Evolutionary conservation across 2,329 filamentous ascomycete genomes (phyloP).

Genomic region (Dactylellina drechsleri): DNA sequence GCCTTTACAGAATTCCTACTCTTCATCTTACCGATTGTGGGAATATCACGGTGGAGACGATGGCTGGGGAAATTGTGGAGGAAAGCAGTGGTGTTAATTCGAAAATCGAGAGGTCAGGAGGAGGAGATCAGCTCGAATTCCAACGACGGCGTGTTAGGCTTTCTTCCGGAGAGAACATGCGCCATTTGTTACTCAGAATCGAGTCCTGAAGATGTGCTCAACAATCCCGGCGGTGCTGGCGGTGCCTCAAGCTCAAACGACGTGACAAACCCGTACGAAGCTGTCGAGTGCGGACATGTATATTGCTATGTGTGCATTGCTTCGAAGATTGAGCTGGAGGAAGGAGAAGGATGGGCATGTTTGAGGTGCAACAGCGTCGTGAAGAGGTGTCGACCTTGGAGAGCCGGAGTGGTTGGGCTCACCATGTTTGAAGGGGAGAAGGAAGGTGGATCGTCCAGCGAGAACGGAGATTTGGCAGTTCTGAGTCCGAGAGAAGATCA

Average conservation of each 20-base stretch:
- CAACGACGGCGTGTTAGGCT: conserved; percentile 78
- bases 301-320: conserved; percentile 98
- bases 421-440: conserved; percentile 61
- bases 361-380: conserved; percentile 85
- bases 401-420: conserved; percentile 81
- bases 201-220: conserved; percentile 53
- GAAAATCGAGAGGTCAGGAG: conserved; percentile 66
- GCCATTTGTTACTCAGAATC: conserved; percentile 92
- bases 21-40: conserved; percentile 94
- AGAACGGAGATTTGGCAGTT: conserved; percentile 68
- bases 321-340: conserved; percentile 86
- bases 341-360: conserved; percentile 93
- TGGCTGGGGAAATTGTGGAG: conserved; percentile 90
- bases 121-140: conserved; percentile 62
- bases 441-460: conserved; percentile 65
- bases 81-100: conserved; percentile 75
- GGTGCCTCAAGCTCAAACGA: conserved; percentile 76
- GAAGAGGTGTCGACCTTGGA: conserved; percentile 89
- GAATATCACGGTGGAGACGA: conserved; percentile 89
- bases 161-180: conserved; percentile 91
- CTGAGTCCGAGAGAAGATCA: conserved; percentile 57
- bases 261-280: conserved; percentile 94
- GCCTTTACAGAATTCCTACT: conserved; percentile 99
- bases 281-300: conserved; percentile 85
- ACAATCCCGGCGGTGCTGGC: conserved; percentile 42